phyloP scores from a whole-genome alignment of 73 alveolate genomes.

The Blepharisma stoltei region DNA sequence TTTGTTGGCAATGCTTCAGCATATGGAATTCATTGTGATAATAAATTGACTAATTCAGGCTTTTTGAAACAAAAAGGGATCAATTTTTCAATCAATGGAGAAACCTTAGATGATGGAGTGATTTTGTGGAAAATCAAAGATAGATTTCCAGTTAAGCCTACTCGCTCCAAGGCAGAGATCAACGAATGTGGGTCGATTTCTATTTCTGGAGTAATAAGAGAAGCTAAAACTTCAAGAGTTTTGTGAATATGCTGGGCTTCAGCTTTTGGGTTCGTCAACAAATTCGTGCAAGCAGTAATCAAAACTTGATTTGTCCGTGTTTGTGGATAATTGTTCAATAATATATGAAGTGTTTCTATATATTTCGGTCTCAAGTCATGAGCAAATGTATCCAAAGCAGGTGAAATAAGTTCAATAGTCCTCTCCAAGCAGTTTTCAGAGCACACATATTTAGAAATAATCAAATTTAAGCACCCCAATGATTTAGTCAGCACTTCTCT shows the following conservation, averaged over 20 bases:
- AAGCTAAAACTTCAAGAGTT: neutral
- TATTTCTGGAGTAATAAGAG: neutral
- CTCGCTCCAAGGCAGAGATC: too few relatives aligned
- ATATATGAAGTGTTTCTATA: neutral
- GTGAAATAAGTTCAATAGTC: neutral
- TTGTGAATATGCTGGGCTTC: neutral
- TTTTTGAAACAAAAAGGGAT: neutral
- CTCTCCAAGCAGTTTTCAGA: neutral
- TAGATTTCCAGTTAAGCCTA: too few relatives aligned
- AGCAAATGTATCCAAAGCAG: neutral
- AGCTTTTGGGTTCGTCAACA: neutral
- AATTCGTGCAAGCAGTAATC: neutral
- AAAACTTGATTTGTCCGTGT: neutral
- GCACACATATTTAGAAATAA: neutral
- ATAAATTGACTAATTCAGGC: neutral
- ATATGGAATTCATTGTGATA: neutral
- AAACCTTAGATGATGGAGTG: neutral
- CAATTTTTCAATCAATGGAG: neutral
- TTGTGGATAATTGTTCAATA: neutral
- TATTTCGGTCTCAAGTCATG: neutral
- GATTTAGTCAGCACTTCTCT: neutral
- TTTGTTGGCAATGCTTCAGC: neutral
- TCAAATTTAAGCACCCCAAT: neutral
- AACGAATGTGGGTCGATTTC: too few relatives aligned
- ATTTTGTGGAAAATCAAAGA: too few relatives aligned